Evolutionary conservation across 257 asterid species (phyloP).

Genomic region (Petunia axillaris): DNA sequence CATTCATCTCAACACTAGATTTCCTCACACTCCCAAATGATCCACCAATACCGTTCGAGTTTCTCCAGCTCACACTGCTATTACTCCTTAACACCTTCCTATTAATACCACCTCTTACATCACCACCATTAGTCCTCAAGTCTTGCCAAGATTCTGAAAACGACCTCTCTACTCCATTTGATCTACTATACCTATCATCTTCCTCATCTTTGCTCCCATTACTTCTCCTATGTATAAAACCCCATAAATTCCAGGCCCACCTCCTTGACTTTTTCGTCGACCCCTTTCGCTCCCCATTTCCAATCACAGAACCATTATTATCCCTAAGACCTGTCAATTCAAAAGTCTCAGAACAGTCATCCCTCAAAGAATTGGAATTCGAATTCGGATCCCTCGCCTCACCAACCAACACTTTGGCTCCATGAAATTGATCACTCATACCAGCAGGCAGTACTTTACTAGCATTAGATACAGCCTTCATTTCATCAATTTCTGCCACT

Average conservation of each 20-base stretch:
- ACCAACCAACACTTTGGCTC: slow-evolving; percentile 53
- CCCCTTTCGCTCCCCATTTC: slow-evolving; percentile 61
- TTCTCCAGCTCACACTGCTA: slow-evolving; percentile 85
- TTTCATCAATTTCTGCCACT: slow-evolving; percentile 70
- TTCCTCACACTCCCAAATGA: slow-evolving; percentile 62
- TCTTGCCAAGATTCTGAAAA: slow-evolving; percentile 76
- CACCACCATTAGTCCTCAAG: slow-evolving; percentile 42
- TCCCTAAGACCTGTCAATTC: slow-evolving; percentile 69
- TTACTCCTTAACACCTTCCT: slow-evolving; percentile 62
- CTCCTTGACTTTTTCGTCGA: slow-evolving; percentile 59
- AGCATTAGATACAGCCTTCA: slow-evolving; percentile 50
- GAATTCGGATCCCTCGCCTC: slow-evolving; percentile 47
- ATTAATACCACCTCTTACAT: slow-evolving; percentile 44
- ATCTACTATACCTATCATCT: slow-evolving; percentile 53
- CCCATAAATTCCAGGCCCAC: slow-evolving; percentile 79
- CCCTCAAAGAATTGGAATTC: slow-evolving; percentile 57
- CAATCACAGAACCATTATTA: slow-evolving; percentile 44
- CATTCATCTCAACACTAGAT: slow-evolving; percentile 55
- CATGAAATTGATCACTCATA: slow-evolving; percentile 45
- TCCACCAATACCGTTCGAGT: slow-evolving; percentile 46
- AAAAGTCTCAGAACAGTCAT: slow-evolving; percentile 69
- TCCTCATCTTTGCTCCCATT: slow-evolving; percentile 56
- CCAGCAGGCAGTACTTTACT: slow-evolving; percentile 43
- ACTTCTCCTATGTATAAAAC: slow-evolving; percentile 56
- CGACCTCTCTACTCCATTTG: slow-evolving; percentile 74